A percentile compares a stretch with the other conserved stretches of the same genome.
phyloP scores from a whole-genome alignment of 352 stramenopile species.

The Sclerospora graminicola region DNA sequence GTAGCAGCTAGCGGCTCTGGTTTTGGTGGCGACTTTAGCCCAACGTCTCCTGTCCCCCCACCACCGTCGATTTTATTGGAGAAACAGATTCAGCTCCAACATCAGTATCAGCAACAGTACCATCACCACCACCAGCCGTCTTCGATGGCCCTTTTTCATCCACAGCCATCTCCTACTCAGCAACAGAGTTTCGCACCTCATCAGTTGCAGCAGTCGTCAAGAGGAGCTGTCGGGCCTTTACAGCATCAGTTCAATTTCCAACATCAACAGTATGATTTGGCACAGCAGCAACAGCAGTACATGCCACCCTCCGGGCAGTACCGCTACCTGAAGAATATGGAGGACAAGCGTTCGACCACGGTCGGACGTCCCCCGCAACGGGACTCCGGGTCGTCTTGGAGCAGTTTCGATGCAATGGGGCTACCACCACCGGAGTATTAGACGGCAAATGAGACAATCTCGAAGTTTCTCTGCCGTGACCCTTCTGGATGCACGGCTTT shows the following conservation, averaged over 20 bases:
- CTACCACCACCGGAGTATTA: slow-evolving; percentile 32
- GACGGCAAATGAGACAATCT: no score
- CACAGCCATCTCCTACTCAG: slow-evolving; percentile 17
- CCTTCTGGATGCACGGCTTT: slow-evolving; percentile 5
- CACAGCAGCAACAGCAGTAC: slow-evolving; percentile 25
- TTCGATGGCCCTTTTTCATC: slow-evolving; percentile 22
- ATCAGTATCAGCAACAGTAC: slow-evolving; percentile 60
- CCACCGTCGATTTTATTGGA: slow-evolving; percentile 23
- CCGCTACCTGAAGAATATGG: slow-evolving; percentile 64
- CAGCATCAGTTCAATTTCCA: slow-evolving; percentile 23
- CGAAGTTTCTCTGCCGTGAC: slow-evolving; percentile 4
- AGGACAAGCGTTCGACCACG: slow-evolving; percentile 35
- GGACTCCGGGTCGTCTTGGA: slow-evolving; percentile 49
- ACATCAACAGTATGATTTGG: slow-evolving; percentile 28
- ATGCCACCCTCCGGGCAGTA: slow-evolving; percentile 31
- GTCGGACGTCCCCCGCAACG: slow-evolving; percentile 24
- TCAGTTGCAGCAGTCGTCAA: slow-evolving; percentile 21
- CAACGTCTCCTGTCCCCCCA: slow-evolving; percentile 18
- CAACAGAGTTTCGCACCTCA: slow-evolving; percentile 27
- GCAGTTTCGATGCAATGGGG: slow-evolving; percentile 32
- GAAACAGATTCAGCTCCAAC: slow-evolving; percentile 47
- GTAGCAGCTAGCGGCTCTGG: slow-evolving; percentile 11
- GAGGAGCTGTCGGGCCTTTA: slow-evolving; percentile 7
- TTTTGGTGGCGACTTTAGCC: slow-evolving; percentile 10
- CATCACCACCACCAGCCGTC: slow-evolving; percentile 31